Base-by-base conservation (phyloP, 2,329 filamentous ascomycete species). In the Microthyrium microscopicum region DNA sequence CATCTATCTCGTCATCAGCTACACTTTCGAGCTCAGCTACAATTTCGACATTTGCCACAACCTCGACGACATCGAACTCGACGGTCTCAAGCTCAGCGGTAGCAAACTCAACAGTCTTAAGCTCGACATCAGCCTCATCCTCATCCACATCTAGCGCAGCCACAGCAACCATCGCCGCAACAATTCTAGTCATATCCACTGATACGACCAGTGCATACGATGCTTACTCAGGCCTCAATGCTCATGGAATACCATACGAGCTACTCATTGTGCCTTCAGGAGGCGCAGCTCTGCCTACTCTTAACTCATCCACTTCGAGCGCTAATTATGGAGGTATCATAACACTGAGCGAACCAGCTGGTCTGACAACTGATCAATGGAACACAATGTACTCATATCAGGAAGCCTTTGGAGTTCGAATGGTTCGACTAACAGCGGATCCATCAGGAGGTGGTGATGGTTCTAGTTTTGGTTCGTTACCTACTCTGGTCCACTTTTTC, bases 241-340 rank as follows among this genome's bases (percentile, higher is more conserved):
- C 58, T 37, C 74, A 74, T 43, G 70, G 67, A 21, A 73, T 75
- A 39, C 67, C 68, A 2, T 73, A 60, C 43, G 55, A 71, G 41
- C 56, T 61, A 4, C 44, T 72, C 8, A 41, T 64, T 13, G 66
- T 75, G n/a, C 67, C 68, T 5, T 55, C 66, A 42, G 43, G 46
- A 5, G 70, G 70, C 11, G 51, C 57, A 4, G 41, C 51, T 15
- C 59, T 75, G 19, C 70, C 70, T 1, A 39, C 49, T 0, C 57
- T 75, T 20, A 72, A 65, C 44, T 54, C 55, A 8, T 58, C 58
- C 3, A 42, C 52, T 1, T 56, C 52, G 3, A 54, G 55, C 9
- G 70, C 69, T 39, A 71, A 70, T 47, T 74, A 65, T 43, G 70
- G 68, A 16, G 68, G 66, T 32, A 70, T 75, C 44, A 57, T 75